Conservation (phyloP, 805 yeast species). For the Nematodospora valgi region DNA sequence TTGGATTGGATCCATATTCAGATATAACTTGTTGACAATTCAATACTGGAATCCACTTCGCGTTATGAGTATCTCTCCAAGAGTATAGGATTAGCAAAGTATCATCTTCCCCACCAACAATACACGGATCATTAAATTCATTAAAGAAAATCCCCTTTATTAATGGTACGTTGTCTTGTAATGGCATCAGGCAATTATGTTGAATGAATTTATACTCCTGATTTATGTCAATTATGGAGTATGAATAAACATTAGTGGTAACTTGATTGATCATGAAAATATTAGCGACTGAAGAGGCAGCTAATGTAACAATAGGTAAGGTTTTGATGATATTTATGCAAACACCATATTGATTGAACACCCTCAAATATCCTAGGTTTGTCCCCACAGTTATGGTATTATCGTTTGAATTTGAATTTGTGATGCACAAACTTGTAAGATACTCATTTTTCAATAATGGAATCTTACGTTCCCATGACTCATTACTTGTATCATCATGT, state of each 20-base stretch:
- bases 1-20: constrained; percentile 46
- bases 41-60: constrained; percentile 84
- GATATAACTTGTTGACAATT: constrained; percentile 48
- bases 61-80: constrained; percentile 76
- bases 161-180: constrained; percentile 27
- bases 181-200: constrained; percentile 37
- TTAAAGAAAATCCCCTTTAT: constrained; percentile 79
- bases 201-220: constrained; percentile 38
- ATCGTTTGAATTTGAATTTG: constrained; percentile 23
- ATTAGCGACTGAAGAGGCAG: constrained; percentile 57
- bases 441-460: constrained; percentile 55
- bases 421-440: constrained; percentile 67
- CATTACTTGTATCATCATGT: constrained; percentile 59
- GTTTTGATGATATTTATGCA: constrained; percentile 66
- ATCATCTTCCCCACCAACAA: constrained; percentile 72
- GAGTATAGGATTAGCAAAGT: constrained; percentile 64
- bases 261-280: constrained; percentile 48
- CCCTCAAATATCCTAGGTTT: constrained; percentile 68
- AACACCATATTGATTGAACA: constrained; percentile 69
- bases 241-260: constrained; percentile 35
- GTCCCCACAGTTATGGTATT: constrained; percentile 67
- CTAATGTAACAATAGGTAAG: constrained; percentile 68
- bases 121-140: constrained; percentile 84
- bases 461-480: constrained; percentile 68
- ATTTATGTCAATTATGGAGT: constrained; percentile 45